Percentiles rank a stretch among this genome's conserved stretches.
These are phyloP conservation scores for Zygosaccharomyces bisporus DNA, from an alignment of 805 yeast genomes.

Conservation along the genomic window DNA sequence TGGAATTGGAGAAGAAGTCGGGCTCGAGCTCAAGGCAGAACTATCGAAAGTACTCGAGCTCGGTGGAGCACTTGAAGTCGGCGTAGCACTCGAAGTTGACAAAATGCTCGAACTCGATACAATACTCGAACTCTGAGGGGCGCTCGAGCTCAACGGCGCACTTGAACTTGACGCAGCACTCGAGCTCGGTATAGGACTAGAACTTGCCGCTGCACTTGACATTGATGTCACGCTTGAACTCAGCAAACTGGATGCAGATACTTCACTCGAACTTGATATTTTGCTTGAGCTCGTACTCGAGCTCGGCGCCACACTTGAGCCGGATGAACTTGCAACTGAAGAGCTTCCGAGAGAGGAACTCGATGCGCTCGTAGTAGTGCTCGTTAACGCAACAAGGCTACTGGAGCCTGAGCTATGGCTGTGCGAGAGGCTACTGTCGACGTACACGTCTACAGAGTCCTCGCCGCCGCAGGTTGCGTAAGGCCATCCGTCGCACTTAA, in stretches of 20 bases:
- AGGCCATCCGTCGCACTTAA: constrained; percentile 59
- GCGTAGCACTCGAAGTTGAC: neutral
- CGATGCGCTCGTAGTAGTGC: constrained; percentile 1
- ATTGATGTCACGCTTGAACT: constrained; percentile 6
- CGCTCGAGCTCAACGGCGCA: constrained; percentile 7
- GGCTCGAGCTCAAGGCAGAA: neutral
- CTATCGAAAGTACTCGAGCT: neutral
- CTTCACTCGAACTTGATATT: neutral
- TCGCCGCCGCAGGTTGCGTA: constrained; percentile 62
- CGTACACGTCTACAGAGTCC: constrained; percentile 44
- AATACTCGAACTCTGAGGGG: neutral
- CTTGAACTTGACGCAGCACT: constrained; percentile 6
- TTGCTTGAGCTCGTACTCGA: constrained; percentile 5
- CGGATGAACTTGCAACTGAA: too few relatives aligned
- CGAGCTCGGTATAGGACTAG: neutral
- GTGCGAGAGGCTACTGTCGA: constrained; percentile 23
- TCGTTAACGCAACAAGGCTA: neutral
- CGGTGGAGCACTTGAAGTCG: constrained; percentile 6
- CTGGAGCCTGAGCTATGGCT: constrained; percentile 1
- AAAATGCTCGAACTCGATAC: neutral
- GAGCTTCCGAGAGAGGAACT: too few relatives aligned
- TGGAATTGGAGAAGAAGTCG: neutral
- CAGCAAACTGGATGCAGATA: neutral
- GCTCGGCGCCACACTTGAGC: constrained; percentile 6
- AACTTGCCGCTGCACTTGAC: constrained; percentile 1